Conservation (phyloP, 805 yeast genomes). For the Saccharomycopsis sp. region DNA sequence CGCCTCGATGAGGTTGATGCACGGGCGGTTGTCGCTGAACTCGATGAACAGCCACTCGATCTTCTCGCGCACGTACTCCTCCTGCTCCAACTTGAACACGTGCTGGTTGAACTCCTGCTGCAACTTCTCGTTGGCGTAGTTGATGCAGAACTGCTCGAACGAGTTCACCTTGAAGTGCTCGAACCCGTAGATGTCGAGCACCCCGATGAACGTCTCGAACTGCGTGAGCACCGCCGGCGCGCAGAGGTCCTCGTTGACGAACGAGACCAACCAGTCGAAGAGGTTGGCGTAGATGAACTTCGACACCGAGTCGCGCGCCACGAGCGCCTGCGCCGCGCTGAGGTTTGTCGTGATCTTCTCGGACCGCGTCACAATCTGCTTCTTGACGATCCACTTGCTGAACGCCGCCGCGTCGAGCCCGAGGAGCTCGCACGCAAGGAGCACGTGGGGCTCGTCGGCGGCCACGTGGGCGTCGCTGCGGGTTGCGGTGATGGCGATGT, state of each 20-base stretch:
- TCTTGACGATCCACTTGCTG: conserved; percentile 88
- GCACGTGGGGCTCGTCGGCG: conserved; percentile 80
- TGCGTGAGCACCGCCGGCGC: conserved; percentile 58
- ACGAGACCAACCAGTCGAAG: conserved; percentile 91
- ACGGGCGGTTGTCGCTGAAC: conserved; percentile 94
- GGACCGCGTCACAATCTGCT: conserved; percentile 85
- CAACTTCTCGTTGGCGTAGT: conserved; percentile 92
- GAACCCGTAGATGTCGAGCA: conserved; percentile 93
- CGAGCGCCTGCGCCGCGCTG: conserved; percentile 75
- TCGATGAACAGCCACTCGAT: conserved; percentile 97
- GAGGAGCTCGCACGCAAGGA: conserved; percentile 74
- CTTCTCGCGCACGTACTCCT: conserved; percentile 85
- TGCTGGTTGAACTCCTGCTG: conserved; percentile 98
- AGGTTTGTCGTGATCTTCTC: conserved; percentile 85
- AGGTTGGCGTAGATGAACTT: conserved; percentile 87
- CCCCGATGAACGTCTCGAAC: conserved; percentile 80
- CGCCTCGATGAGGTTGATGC: conserved; percentile 86
- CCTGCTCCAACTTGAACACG: conserved; percentile 95
- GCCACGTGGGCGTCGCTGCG: conserved; percentile 75
- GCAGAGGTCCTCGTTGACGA: conserved; percentile 76
- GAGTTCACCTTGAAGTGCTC: conserved; percentile 93
- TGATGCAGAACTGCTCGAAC: conserved; percentile 95
- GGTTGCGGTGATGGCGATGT: conserved; percentile 78
- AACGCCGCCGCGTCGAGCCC: conserved; percentile 70
- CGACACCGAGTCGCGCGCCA: conserved; percentile 95